Conservation (phyloP, 768 basidiomycete genomes). For the Suillus fuscotomentosus region DNA sequence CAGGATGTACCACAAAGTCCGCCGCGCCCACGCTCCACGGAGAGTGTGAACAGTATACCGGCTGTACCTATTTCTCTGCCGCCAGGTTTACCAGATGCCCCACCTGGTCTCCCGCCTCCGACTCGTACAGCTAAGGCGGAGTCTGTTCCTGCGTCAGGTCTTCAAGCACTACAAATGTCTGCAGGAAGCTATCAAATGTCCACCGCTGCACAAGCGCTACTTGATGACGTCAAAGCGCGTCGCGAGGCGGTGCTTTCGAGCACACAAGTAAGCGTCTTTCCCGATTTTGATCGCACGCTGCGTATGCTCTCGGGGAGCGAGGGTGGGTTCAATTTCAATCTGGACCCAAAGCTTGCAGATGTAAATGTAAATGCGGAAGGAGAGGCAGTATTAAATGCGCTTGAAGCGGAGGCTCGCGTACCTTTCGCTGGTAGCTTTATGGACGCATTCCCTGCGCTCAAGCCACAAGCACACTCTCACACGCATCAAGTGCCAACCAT, state of each 20-base stretch:
- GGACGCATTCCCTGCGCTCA: conserved; percentile 68
- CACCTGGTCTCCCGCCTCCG: conserved; percentile 56
- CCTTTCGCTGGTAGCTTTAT: conserved; percentile 67
- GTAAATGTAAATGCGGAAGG: conserved; percentile 36
- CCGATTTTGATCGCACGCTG: conserved; percentile 84
- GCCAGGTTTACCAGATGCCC: conserved; percentile 50
- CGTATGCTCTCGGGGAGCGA: conserved; percentile 66
- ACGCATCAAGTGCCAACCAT: conserved; percentile 34
- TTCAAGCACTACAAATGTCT: conserved; percentile 44
- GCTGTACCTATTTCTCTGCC: conserved; percentile 36
- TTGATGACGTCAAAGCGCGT: conserved; percentile 80
- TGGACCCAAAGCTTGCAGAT: conserved; percentile 74
- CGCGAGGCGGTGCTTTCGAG: conserved; percentile 53
- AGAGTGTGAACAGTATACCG: conserved; percentile 30
- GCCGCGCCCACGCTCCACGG: conserved; percentile 39
- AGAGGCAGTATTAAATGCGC: conserved; percentile 44
- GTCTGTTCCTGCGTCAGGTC: conserved; percentile 45
- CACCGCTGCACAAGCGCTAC: conserved; percentile 75
- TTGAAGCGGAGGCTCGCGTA: conserved; percentile 42
- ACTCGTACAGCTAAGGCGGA: conserved; percentile 48
- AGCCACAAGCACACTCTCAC: conserved; percentile 27
- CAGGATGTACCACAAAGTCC: conserved; percentile 46
- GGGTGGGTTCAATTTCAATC: conserved; percentile 81
- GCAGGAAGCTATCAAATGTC: conserved; percentile 83
- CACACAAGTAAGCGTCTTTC: conserved; percentile 65